A percentile compares a stretch with the other conserved stretches of the same genome.
These are phyloP conservation scores for Sarcomyxa edulis DNA, from an alignment of 768 basidiomycete species.

Conservation along the genomic window DNA sequence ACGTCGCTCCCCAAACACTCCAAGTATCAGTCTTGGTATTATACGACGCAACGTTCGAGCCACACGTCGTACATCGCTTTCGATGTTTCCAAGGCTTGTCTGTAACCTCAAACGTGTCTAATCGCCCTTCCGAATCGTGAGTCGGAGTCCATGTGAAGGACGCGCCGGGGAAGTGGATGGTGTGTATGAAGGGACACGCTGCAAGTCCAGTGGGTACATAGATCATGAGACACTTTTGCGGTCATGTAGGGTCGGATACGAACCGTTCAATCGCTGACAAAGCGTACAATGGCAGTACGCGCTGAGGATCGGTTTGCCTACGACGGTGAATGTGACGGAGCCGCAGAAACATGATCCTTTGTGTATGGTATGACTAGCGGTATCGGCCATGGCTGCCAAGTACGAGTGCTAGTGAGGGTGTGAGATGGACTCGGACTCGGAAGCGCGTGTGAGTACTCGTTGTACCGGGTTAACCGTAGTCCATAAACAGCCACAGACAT, in stretches of 20 bases:
- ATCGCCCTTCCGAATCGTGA: constrained; percentile 16
- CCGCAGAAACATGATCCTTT: constrained; percentile 59
- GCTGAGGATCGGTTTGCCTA: constrained; percentile 43
- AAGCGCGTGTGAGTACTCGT: too few species aligned
- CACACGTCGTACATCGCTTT: constrained; percentile 59
- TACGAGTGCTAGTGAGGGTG: too few species aligned
- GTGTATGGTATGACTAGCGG: too few species aligned
- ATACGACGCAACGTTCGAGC: constrained; percentile 44
- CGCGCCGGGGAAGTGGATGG: constrained; percentile 46
- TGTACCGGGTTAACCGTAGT: too few species aligned
- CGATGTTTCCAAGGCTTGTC: constrained; percentile 56
- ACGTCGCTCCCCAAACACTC: constrained; percentile 55
- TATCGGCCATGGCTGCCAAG: too few species aligned
- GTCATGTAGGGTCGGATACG: constrained; percentile 8
- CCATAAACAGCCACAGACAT: too few species aligned
- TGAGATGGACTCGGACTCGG: too few species aligned
- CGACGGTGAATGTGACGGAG: constrained; percentile 40
- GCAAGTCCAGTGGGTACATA: too few species aligned
- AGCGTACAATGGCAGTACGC: constrained; percentile 68
- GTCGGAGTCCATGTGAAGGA: constrained; percentile 49
- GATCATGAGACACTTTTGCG: constrained; percentile 3
- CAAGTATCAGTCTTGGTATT: constrained; percentile 42
- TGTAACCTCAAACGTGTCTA: constrained; percentile 44
- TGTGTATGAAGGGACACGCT: constrained; percentile 62
- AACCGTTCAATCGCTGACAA: constrained; percentile 61